Evolutionary conservation across 805 yeast genomes (phyloP), one percentile per base, ranked within the genome.

Genomic region (Citeromyces matritensis): DNA sequence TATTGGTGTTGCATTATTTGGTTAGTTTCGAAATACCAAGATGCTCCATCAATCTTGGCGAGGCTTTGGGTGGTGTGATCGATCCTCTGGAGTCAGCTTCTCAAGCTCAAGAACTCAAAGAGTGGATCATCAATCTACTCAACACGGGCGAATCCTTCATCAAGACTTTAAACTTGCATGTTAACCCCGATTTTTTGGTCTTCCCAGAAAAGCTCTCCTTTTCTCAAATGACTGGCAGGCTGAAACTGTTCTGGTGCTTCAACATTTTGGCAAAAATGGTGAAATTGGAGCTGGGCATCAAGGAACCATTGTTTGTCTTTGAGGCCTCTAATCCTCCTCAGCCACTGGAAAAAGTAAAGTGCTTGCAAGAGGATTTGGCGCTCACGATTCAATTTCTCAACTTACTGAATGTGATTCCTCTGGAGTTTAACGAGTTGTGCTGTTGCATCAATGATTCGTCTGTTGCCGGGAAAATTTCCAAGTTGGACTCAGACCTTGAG

Each of bases 1-100:
- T 68, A 26, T 41, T 70, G 36, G 53, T 67, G 34, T 55, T 69
- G 33, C 62, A 65, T 41, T 67, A 63, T 42, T 55, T 72, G 6
- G 48, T 68, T n/a, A 47, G 44, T 31, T 54, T 45, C 37, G 57
- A 51, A 35, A 48, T 50, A 24, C 48, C 45, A 30, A 43, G 40
- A 28, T 38, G 39, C 24, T 36, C 33, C 5, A 19, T 35, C 15
- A 33, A 29, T 30, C 9, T 40, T 55, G 52, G 63, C 4, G 59
- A 59, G 35, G 58, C 21, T 59, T 38, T 58, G 58, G 35, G 65
- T 57, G 33, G 56, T 57, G 40, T 54, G 55, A 5, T 48, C 52
- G 35, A 61, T 42, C 48, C 56, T 31, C 49, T 57, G 23, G 53
- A 54, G 35, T 42, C 19, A 8, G 32, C 21, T 17, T 17, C 21